Evolutionary conservation across 345 rosid species (phyloP), one percentile per base, ranked within the genome.

Genomic region (Triadica sebifera): DNA sequence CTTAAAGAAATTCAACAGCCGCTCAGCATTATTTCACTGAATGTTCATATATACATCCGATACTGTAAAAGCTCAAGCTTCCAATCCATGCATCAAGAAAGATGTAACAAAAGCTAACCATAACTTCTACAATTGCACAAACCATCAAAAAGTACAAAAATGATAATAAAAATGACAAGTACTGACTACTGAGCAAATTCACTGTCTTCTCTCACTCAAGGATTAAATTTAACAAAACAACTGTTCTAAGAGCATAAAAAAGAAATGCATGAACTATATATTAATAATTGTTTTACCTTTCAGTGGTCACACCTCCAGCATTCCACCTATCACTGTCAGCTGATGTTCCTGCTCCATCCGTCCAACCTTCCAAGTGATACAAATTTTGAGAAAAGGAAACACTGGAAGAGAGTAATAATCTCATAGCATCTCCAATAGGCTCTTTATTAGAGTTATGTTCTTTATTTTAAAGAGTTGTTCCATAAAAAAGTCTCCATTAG

Each of bases 271-370:
- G 13, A 47, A 34, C 6, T 22, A 74, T 17, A 53, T 53, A 24
- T 52, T 15, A 22, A 65, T 43, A 50, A 49, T 45, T 22, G 39
- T 12, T 46, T 79, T 83, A 94, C 98, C 88, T 79, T 64, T 86
- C 91, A 72, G 85, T 73, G 75, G 93, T 83, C 13, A 75, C 38
- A 8, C 84, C 90, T 73, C 88, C 98, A 64, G 81, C 45, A 63
- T 86, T 89, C 97, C 91, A 86, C 25, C 82, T 80, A 80, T 83
- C 83, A 77, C 82, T 86, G 59, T 82, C 90, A 46, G 84, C 84
- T 59, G 97, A 85, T 39, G 97, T 67, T 80, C 92, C 92, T 60
- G 89, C 83, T 81, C 83, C 86, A 78, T 73, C 84, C 29, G 78
- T 65, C 98, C 97, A 93, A 74, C 76, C 96, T 95, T 79, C 56